Evolutionary conservation across 176 grass and related monocot genomes (phyloP).

Genomic region (Areca catechu): DNA sequence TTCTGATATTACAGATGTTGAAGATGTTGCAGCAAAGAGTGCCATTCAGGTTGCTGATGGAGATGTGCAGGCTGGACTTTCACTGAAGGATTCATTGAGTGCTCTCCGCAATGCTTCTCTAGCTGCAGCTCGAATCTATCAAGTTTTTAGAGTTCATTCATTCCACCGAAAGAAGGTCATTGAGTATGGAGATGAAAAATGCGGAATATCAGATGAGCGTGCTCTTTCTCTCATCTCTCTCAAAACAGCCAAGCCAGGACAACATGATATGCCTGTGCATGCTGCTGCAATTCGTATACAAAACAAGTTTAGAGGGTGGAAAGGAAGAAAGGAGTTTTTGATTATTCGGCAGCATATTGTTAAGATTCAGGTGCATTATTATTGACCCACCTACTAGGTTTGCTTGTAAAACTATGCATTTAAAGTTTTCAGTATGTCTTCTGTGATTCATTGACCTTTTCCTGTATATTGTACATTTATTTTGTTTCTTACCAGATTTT

Average conservation of each 20-base stretch:
- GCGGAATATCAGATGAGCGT: conserved; percentile 68
- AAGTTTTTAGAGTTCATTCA: conserved; percentile 92
- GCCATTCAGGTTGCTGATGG: conserved; percentile 30
- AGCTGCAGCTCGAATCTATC: conserved; percentile 91
- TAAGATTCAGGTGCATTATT: conserved; percentile 74
- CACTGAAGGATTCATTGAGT: conserved; percentile 76
- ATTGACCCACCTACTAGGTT: background rate
- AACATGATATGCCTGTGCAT: conserved; percentile 51
- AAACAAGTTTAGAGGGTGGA: conserved; percentile 99
- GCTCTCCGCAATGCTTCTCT: conserved; percentile 93
- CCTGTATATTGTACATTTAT: too few species aligned
- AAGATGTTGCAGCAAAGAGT: conserved; percentile 30
- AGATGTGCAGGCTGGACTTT: conserved; percentile 46
- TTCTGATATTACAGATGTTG: conserved; percentile 13
- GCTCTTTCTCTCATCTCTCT: conserved; percentile 76
- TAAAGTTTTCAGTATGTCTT: too few species aligned
- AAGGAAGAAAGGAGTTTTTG: conserved; percentile 91
- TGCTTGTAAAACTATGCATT: background rate
- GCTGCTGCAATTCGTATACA: conserved; percentile 89
- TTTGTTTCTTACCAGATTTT: too few species aligned
- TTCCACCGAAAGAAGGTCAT: conserved; percentile 93
- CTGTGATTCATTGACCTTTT: too few species aligned
- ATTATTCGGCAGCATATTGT: conserved; percentile 89
- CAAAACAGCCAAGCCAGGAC: conserved; percentile 47
- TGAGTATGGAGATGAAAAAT: conserved; percentile 72